Conservation (phyloP, 2,329 filamentous ascomycete genomes). For the Raffaelea ambrosiae region DNA sequence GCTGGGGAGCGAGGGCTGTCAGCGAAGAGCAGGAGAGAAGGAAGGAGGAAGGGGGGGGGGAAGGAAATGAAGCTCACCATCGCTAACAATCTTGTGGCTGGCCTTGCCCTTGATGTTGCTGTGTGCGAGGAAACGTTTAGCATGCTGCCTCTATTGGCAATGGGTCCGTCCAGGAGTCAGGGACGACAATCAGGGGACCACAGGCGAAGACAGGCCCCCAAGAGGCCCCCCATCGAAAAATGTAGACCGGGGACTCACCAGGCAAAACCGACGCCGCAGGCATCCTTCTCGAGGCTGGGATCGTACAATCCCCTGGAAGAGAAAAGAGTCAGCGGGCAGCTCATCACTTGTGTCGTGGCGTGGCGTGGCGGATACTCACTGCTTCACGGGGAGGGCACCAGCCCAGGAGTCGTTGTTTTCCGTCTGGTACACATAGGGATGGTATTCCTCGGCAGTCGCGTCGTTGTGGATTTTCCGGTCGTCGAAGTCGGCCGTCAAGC, state of each 20-base stretch:
- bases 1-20: slow-evolving; percentile 38
- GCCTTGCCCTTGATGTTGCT: slow-evolving; percentile 95
- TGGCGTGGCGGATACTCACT: slow-evolving; percentile 40
- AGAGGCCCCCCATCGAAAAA: too few relatives aligned
- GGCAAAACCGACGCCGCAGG: slow-evolving; percentile 97
- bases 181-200: too few relatives aligned
- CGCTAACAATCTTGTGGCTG: slow-evolving; percentile 97
- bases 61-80: slow-evolving; percentile 57
- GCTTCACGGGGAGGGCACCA: slow-evolving; percentile 89
- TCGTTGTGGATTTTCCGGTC: slow-evolving; percentile 57
- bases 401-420: slow-evolving; percentile 86
- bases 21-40: too few relatives aligned
- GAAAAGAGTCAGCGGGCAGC: background rate
- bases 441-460: slow-evolving; percentile 50
- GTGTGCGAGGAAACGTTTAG: slow-evolving; percentile 29
- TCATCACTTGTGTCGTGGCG: background rate
- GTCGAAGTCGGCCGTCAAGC: slow-evolving; percentile 57
- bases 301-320: slow-evolving; percentile 72
- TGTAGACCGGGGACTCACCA: too few relatives aligned
- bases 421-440: slow-evolving; percentile 77
- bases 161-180: too few relatives aligned
- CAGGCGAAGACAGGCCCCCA: too few relatives aligned
- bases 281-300: slow-evolving; percentile 94
- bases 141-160: too few relatives aligned
- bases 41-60: too few relatives aligned